phyloP scores from a whole-genome alignment of 257 asterid genomes.

The Capsicum baccatum region DNA sequence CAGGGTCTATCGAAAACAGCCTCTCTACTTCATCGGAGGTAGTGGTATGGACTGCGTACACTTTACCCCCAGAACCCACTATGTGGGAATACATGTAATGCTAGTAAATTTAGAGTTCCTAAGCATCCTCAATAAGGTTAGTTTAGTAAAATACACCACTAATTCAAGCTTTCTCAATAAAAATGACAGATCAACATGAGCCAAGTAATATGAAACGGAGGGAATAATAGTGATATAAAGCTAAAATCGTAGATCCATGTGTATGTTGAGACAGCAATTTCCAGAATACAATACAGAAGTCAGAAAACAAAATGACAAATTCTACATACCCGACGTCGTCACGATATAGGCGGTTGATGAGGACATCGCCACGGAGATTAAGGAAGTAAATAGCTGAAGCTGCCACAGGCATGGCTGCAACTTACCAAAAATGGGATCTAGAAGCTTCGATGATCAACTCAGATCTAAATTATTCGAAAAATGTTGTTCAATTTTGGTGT shows the following conservation, averaged over 20 bases:
- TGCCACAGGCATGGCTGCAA: constrained; percentile 87
- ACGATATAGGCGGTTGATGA: constrained; percentile 98
- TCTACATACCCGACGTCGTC: constrained; percentile 87
- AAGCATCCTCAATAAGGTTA: too few relatives aligned
- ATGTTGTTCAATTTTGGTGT: neutral
- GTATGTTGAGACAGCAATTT: neutral
- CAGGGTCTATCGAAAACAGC: too few relatives aligned
- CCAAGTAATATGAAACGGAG: too few relatives aligned
- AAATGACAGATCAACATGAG: too few relatives aligned
- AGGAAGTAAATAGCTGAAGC: constrained; percentile 97
- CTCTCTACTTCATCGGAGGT: too few relatives aligned
- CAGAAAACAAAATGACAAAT: neutral
- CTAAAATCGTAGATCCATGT: neutral
- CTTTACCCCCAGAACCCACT: too few relatives aligned
- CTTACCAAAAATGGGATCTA: constrained; percentile 31
- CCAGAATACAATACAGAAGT: constrained; percentile 7
- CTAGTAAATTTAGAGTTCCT: too few relatives aligned
- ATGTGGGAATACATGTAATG: too few relatives aligned
- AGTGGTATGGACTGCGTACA: too few relatives aligned
- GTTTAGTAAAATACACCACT: too few relatives aligned
- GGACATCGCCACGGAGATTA: constrained; percentile 98
- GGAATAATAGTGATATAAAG: neutral
- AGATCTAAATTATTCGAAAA: neutral
- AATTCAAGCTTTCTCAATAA: too few relatives aligned
- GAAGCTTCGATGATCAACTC: constrained; percentile 7